phyloP scores from a whole-genome alignment of 768 basidiomycete species.

The Austroboletus festivus region DNA sequence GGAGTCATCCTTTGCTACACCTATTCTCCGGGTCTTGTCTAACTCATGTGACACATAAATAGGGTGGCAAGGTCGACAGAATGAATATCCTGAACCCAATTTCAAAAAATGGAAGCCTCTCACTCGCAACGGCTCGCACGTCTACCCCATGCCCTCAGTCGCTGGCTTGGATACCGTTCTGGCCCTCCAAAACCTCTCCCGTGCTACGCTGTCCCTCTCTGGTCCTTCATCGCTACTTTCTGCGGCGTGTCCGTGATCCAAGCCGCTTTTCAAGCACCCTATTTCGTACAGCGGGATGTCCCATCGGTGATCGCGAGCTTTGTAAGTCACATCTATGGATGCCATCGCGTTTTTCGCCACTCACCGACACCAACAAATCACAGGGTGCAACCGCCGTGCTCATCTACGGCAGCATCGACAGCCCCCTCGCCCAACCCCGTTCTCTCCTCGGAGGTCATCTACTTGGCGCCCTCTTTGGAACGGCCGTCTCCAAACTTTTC shows the following conservation, averaged over 20 bases:
- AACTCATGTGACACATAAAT: background rate
- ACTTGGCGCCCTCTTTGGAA: conserved; percentile 41
- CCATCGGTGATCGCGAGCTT: conserved; percentile 26
- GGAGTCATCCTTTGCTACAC: no score
- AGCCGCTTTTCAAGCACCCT: conserved; percentile 46
- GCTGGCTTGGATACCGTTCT: conserved; percentile 13
- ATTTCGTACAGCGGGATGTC: conserved; percentile 44
- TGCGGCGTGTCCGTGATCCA: conserved; percentile 48
- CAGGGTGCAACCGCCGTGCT: conserved; percentile 57
- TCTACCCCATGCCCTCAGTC: conserved; percentile 2
- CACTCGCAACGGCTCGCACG: background rate
- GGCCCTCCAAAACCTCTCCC: conserved; percentile 7
- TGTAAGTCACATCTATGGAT: conserved; percentile 14
- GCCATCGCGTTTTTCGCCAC: background rate
- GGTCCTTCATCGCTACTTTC: conserved; percentile 54
- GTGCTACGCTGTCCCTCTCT: conserved; percentile 17
- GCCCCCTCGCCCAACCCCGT: conserved; percentile 52
- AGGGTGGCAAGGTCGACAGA: background rate
- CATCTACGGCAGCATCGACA: conserved; percentile 51
- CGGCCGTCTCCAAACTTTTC: no score
- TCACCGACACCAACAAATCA: background rate
- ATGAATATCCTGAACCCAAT: background rate
- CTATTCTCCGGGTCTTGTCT: background rate
- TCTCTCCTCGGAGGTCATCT: conserved; percentile 45
- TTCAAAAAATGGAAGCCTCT: conserved; percentile 1